Conservation (phyloP, 805 yeast genomes). For the Yarrowia deformans region DNA sequence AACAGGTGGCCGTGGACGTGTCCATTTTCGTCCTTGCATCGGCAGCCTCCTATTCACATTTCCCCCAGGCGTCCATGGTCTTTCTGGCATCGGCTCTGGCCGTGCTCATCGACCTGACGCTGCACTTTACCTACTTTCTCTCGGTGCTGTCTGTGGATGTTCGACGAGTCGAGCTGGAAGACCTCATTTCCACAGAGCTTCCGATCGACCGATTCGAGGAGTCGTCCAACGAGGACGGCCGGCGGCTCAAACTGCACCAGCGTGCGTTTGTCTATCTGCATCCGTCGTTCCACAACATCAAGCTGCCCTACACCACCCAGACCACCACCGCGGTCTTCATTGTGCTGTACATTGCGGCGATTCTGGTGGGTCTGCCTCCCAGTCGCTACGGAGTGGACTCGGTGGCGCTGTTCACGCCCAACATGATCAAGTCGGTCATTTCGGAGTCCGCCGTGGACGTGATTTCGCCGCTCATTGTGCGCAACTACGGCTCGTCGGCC, state of each 20-base stretch:
- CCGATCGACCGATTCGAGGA: constrained; percentile 19
- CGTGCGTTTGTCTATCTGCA: constrained; percentile 23
- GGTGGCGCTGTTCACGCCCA: constrained; percentile 25
- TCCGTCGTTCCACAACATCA: constrained; percentile 30
- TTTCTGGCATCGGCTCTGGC: constrained; percentile 59
- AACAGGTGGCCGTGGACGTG: constrained; percentile 50
- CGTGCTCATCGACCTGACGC: constrained; percentile 62
- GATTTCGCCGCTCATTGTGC: constrained; percentile 32
- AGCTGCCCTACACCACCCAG: constrained; percentile 23
- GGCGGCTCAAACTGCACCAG: constrained; percentile 30
- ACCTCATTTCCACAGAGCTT: constrained; percentile 49
- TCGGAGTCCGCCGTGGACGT: constrained; percentile 21
- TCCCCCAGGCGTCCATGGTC: constrained; percentile 52
- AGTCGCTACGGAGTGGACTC: constrained; percentile 36
- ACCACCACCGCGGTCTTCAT: constrained; percentile 20
- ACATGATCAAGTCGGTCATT: not conserved
- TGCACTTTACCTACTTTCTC: constrained; percentile 69
- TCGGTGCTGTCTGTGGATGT: constrained; percentile 74
- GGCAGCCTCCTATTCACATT: constrained; percentile 20
- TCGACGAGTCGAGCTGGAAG: constrained; percentile 67
- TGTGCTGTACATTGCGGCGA: constrained; percentile 30
- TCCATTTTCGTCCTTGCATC: constrained; percentile 37
- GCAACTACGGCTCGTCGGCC: constrained; percentile 22
- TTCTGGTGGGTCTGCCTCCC: constrained; percentile 25
- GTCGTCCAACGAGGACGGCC: constrained; percentile 20